Base-by-base conservation (phyloP, 441 rosid species). In the Bruguiera hainesii region DNA sequence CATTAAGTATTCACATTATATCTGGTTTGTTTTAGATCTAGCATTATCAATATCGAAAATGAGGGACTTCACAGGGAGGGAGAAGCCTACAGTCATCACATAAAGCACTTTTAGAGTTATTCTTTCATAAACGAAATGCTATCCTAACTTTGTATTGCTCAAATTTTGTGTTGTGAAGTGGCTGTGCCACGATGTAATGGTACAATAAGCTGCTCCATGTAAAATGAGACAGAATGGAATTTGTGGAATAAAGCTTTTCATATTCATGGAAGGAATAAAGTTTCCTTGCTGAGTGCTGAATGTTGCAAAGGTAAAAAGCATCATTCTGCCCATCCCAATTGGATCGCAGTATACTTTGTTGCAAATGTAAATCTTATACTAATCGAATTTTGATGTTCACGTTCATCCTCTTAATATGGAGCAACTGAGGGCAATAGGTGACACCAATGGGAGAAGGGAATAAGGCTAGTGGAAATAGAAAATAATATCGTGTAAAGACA, bases 51-150 rank as follows among this genome's bases (percentile, higher is more conserved):
- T 92, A 69, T 95, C 99, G 62, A 89, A 85, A 87, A 84, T 95
- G 78, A 83, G 89, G 84, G 96, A 83, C 49, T 95, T 89, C 82
- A 90, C 96, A 13, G 96, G 93, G 62, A 86, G 97, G 84, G 97
- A 92, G 81, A 86, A 86, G 74, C 99, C 96, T 56, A 95, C 93
- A 30, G 98, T 95, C 72, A 90, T 90, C 80, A 91, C 99, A 76
- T 90, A 81, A 83, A 72, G 68, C 37, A 19, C 23, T 49, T 31
- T 46, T 35, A 28, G 26, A 42, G 11, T 39, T 21, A 30, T 60
- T 23, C 7, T 53, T 63, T 63, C 63, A 18, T 35, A 39, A 74
- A 39, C 21, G 46, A 13, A 31, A 50, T 60, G 63, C 56, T 57
- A 62, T 76, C 64, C 71, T 25, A 65, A 72, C 62, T 66, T 46